Conservation (phyloP, 2,329 filamentous ascomycete species). For the Zelopaecilomyces penicillatus region DNA sequence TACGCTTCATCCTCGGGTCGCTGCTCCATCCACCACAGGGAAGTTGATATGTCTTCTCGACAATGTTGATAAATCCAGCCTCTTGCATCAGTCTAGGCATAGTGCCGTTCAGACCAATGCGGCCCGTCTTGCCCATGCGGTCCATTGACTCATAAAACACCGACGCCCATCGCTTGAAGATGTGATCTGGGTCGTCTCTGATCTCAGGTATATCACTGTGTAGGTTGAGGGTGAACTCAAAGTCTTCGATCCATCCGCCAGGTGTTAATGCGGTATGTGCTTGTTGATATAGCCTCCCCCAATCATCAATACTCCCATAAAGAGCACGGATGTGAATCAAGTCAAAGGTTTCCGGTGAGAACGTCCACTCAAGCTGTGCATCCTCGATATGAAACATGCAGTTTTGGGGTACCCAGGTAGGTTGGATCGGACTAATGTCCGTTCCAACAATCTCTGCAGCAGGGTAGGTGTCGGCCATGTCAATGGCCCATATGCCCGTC, state of each 20-base stretch:
- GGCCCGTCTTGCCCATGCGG: constrained; percentile 16
- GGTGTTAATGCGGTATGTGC: neutral
- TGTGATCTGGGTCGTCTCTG: constrained; percentile 15
- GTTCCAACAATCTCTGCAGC: constrained; percentile 28
- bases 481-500: constrained; percentile 40
- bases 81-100: constrained; percentile 16
- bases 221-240: constrained; percentile 15
- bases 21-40: constrained; percentile 12
- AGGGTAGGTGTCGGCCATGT: constrained; percentile 29
- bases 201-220: constrained; percentile 15
- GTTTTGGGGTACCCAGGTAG: constrained; percentile 45
- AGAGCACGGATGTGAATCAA: constrained; percentile 11
- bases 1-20: constrained; percentile 9
- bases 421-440: constrained; percentile 36
- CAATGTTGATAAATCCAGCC: constrained; percentile 15
- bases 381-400: constrained; percentile 52
- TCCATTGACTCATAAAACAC: constrained; percentile 17
- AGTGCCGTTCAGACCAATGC: constrained; percentile 12
- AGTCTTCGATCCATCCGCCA: constrained; percentile 7
- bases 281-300: constrained; percentile 4
- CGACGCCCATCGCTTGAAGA: constrained; percentile 18
- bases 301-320: constrained; percentile 6
- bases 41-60: constrained; percentile 9
- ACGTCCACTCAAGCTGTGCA: constrained; percentile 45
- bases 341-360: constrained; percentile 12